Evolutionary conservation across 805 yeast genomes (phyloP).

Genomic region (Zygotorulaspora florentina): DNA sequence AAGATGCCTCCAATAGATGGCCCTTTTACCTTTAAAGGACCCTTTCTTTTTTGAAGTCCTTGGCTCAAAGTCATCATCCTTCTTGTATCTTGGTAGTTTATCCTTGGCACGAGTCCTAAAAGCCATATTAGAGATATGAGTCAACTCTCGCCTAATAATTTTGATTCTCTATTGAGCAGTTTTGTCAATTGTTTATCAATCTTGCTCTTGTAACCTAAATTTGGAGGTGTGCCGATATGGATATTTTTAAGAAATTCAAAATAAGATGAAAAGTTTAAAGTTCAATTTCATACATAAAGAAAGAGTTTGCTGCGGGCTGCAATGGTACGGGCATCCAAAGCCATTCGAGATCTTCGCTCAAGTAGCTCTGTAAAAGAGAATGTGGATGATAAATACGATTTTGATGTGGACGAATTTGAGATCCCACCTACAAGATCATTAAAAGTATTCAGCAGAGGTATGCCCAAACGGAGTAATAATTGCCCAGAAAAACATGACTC

Average conservation of each 20-base stretch:
- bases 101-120: slow-evolving; percentile 14
- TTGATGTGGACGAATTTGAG: slow-evolving; percentile 32
- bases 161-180: background rate
- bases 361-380: slow-evolving; percentile 8
- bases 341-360: slow-evolving; percentile 17
- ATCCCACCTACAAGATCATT: slow-evolving; percentile 18
- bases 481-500: background rate
- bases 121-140: slow-evolving; percentile 4
- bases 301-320: background rate
- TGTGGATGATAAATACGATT: slow-evolving; percentile 34
- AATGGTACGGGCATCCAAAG: slow-evolving; percentile 11
- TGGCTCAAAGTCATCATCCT: slow-evolving; percentile 6
- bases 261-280: background rate
- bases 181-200: slow-evolving; percentile 4
- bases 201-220: background rate
- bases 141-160: background rate
- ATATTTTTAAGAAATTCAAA: background rate
- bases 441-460: slow-evolving; percentile 12
- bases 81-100: slow-evolving; percentile 3
- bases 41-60: background rate
- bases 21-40: background rate
- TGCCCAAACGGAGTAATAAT: background rate
- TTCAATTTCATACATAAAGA: background rate
- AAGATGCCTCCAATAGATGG: slow-evolving; percentile 26
- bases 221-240: background rate